Evolutionary conservation across 352 stramenopile species (phyloP).

Genomic region (Phytopythium aichiense): DNA sequence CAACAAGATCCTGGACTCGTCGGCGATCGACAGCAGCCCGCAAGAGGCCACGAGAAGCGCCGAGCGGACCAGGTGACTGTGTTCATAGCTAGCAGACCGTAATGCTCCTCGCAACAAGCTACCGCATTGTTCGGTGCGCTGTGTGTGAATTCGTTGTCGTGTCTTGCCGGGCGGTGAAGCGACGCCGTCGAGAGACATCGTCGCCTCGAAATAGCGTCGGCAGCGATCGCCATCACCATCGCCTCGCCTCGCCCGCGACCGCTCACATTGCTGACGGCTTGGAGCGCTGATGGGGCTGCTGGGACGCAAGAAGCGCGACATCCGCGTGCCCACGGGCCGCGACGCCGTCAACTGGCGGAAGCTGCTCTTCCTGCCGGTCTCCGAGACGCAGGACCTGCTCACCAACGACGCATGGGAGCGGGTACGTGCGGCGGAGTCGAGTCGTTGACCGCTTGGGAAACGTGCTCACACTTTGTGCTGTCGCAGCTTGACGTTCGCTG

Average conservation of each 20-base stretch:
- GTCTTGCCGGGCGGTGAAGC: not conserved
- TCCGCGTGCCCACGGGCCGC: slow-evolving; percentile 62
- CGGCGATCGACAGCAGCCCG: slow-evolving; percentile 17
- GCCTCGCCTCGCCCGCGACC: not conserved
- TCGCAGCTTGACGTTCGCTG: slow-evolving; percentile 73
- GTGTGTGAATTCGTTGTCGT: too few relatives aligned
- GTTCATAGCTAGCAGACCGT: not conserved
- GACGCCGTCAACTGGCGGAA: slow-evolving; percentile 81
- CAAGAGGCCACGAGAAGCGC: not conserved
- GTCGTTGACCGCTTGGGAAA: not conserved
- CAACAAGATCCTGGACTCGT: slow-evolving; percentile 72
- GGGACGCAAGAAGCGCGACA: slow-evolving; percentile 54
- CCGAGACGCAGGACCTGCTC: slow-evolving; percentile 68
- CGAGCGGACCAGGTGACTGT: not conserved
- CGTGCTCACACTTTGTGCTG: not conserved
- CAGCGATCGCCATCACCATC: not conserved
- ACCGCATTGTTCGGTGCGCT: not conserved
- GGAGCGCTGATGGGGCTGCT: slow-evolving; percentile 50
- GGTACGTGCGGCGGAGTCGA: slow-evolving; percentile 19
- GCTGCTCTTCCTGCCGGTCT: slow-evolving; percentile 64
- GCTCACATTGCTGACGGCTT: not conserved
- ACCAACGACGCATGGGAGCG: slow-evolving; percentile 62
- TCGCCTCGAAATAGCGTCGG: not conserved
- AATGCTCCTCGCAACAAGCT: not conserved
- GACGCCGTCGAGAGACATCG: not conserved